Conservation (phyloP, 2,329 filamentous ascomycete genomes). For the Metarhizium robertsii region DNA sequence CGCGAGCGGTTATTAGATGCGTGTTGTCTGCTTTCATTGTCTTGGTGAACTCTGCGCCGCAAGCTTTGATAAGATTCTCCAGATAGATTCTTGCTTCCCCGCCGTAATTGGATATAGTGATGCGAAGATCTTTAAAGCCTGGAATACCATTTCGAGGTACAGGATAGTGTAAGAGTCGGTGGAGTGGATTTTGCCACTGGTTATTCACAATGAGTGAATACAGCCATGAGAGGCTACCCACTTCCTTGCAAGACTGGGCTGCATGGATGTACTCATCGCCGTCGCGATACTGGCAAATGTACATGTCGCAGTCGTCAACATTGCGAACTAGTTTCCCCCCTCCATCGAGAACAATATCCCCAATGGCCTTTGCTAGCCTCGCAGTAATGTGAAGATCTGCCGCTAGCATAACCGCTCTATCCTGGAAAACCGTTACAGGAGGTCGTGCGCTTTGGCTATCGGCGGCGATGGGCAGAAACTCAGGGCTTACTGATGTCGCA, state of each 20-base stretch:
- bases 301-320: slow-evolving; percentile 67
- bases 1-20: slow-evolving; percentile 85
- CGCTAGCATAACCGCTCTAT: slow-evolving; percentile 69
- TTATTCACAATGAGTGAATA: slow-evolving; percentile 87
- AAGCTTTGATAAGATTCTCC: slow-evolving; percentile 78
- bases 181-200: slow-evolving; percentile 76
- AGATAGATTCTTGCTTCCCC: slow-evolving; percentile 89
- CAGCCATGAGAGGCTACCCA: slow-evolving; percentile 90
- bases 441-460: slow-evolving; percentile 32
- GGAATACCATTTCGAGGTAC: slow-evolving; percentile 66
- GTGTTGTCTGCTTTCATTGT: slow-evolving; percentile 94
- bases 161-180: slow-evolving; percentile 83
- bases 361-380: slow-evolving; percentile 58
- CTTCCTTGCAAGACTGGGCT: slow-evolving; percentile 66
- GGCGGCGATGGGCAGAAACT: slow-evolving; percentile 33
- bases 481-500: slow-evolving; percentile 45
- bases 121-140: slow-evolving; percentile 66
- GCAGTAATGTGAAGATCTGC: slow-evolving; percentile 61
- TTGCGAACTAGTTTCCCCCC: slow-evolving; percentile 60
- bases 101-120: slow-evolving; percentile 93
- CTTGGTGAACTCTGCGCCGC: slow-evolving; percentile 85
- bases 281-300: slow-evolving; percentile 79
- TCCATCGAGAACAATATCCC: slow-evolving; percentile 59
- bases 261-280: slow-evolving; percentile 70
- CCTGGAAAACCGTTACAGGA: slow-evolving; percentile 64